Conservation (phyloP, 1,284 basidiomycete species). For the Nidula niveotomentosa region DNA sequence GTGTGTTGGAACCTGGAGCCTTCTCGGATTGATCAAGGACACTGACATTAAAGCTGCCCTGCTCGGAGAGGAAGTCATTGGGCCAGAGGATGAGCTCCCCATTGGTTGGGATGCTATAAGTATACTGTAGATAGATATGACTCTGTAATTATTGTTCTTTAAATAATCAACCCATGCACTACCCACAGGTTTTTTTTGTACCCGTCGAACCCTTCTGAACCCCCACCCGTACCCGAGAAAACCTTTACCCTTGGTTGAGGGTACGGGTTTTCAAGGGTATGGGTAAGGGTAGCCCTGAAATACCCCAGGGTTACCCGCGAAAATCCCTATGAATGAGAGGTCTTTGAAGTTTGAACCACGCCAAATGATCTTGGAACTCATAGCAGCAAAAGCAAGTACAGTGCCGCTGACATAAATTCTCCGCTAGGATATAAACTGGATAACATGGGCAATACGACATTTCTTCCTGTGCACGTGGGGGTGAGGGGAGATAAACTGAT, state of each 20-base stretch:
- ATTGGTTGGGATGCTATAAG: conserved; percentile 4
- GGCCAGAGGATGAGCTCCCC: conserved; percentile 1
- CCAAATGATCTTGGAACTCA: too few species aligned
- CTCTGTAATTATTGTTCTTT: background rate
- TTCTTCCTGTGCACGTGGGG: too few species aligned
- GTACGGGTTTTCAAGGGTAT: conserved; percentile 4
- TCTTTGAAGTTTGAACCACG: too few species aligned
- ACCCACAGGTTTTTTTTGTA: background rate
- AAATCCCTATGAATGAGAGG: background rate
- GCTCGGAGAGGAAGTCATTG: conserved; percentile 1
- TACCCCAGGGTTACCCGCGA: conserved; percentile 7
- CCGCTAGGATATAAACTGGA: too few species aligned
- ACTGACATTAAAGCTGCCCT: background rate
- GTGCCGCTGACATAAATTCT: too few species aligned
- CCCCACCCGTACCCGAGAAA: background rate
- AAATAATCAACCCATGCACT: background rate
- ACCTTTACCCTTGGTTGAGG: background rate
- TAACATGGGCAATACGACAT: too few species aligned
- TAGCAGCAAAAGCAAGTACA: too few species aligned
- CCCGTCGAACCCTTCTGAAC: background rate
- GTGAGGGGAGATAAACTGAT: too few species aligned
- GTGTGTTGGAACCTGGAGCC: conserved; percentile 27
- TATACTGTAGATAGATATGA: background rate
- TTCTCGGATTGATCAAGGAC: background rate
- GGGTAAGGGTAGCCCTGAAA: background rate